Evolutionary conservation across 148 eudicot genomes (phyloP).

Genomic region (Mesembryanthemum crystallinum): DNA sequence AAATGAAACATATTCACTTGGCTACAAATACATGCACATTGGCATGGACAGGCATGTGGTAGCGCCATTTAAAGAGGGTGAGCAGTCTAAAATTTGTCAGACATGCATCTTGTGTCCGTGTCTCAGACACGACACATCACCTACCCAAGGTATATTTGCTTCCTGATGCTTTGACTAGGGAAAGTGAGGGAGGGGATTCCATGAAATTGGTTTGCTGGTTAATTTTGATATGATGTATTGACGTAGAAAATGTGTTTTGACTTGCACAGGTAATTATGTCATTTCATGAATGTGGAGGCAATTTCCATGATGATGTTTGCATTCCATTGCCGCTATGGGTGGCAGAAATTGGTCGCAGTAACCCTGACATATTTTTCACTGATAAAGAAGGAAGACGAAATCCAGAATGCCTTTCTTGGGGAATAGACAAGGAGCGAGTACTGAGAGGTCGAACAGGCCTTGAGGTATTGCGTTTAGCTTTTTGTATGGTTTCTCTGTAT

Average conservation of each 20-base stretch:
- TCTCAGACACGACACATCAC: too few relatives aligned
- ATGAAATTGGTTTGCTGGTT: constrained; percentile 3
- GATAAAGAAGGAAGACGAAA: constrained; percentile 87
- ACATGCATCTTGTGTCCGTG: too few relatives aligned
- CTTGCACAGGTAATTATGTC: constrained; percentile 72
- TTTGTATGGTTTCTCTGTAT: constrained; percentile 1
- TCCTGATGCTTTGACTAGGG: neutral
- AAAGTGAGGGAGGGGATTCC: neutral
- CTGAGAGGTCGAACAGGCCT: constrained; percentile 86
- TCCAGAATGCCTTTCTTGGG: constrained; percentile 96
- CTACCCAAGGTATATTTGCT: too few relatives aligned
- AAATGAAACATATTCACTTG: neutral
- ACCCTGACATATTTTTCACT: constrained; percentile 87
- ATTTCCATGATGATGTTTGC: constrained; percentile 83
- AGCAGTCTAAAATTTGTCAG: too few relatives aligned
- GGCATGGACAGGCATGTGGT: too few relatives aligned
- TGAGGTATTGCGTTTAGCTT: constrained; percentile 54
- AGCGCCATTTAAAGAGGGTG: too few relatives aligned
- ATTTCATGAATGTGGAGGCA: constrained; percentile 98
- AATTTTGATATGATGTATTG: neutral
- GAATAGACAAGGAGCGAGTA: constrained; percentile 86
- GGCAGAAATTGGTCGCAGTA: constrained; percentile 75
- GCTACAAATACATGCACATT: too few relatives aligned
- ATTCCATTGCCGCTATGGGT: constrained; percentile 95
- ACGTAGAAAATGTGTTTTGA: constrained; percentile 10